Conservation (phyloP, 148 eudicot genomes). For the Fagopyrum tataricum region DNA sequence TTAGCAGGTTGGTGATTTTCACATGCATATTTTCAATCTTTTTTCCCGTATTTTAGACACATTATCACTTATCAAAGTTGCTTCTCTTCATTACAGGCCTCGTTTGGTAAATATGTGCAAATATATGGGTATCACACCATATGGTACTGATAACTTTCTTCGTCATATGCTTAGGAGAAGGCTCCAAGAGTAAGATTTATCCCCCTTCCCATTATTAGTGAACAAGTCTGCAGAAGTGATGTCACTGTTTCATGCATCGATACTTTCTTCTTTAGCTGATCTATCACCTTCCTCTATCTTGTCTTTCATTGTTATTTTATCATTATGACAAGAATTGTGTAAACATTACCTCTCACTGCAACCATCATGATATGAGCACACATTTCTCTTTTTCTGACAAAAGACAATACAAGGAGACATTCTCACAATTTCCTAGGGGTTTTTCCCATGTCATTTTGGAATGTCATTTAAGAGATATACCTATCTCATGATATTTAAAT, state of each 20-base stretch:
- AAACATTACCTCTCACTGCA: neutral
- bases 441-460: neutral
- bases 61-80: constrained; percentile 2
- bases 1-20: constrained; percentile 56
- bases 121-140: constrained; percentile 76
- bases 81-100: constrained; percentile 37
- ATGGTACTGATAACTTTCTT: constrained; percentile 75
- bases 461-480: neutral
- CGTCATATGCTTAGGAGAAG: constrained; percentile 76
- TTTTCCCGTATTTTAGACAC: neutral
- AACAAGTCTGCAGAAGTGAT: neutral
- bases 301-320: neutral
- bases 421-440: neutral
- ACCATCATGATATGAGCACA: neutral
- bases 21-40: neutral
- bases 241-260: neutral
- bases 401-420: neutral
- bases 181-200: constrained; percentile 48
- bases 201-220: neutral
- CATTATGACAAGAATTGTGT: neutral
- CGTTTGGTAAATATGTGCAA: constrained; percentile 88
- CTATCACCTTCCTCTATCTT: neutral
- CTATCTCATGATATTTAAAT: neutral
- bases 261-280: neutral
- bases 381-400: neutral